Conservation (phyloP, 1,284 basidiomycete genomes). For the Malassezia yamatoensis region DNA sequence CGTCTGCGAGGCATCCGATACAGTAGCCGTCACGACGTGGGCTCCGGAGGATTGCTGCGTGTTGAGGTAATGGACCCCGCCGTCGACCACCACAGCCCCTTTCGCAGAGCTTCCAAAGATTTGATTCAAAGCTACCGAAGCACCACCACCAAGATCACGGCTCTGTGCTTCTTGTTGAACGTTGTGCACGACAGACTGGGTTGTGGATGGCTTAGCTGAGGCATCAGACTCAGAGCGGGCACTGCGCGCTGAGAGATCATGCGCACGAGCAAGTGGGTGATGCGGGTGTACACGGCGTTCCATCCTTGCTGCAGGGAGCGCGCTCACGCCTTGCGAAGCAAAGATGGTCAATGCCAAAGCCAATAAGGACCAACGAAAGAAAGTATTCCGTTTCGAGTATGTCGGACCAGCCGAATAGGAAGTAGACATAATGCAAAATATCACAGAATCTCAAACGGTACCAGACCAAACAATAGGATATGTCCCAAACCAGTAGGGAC, state of each 20-base stretch:
- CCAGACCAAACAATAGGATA: constrained; percentile 14
- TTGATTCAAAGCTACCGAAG: not conserved
- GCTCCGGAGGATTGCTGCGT: not conserved
- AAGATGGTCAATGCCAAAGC: constrained; percentile 5
- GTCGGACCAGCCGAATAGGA: constrained; percentile 12
- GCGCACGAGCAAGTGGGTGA: not conserved
- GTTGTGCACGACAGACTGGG: not conserved
- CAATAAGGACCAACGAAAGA: constrained; percentile 10
- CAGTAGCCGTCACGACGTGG: not conserved
- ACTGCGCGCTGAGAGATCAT: not conserved
- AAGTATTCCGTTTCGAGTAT: constrained; percentile 1
- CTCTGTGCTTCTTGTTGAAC: not conserved
- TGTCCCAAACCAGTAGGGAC: constrained; percentile 13
- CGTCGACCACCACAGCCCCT: not conserved
- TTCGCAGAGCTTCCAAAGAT: not conserved
- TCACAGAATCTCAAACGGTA: constrained; percentile 1
- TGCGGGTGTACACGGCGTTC: not conserved
- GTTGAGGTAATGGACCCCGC: not conserved
- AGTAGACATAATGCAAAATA: constrained; percentile 1
- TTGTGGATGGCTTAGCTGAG: not conserved
- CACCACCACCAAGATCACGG: not conserved
- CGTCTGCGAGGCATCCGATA: not conserved
- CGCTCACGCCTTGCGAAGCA: not conserved
- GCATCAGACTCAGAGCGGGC: not conserved
- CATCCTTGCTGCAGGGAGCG: not conserved